Base-by-base conservation (phyloP, 257 asterid genomes). In the Verbena officinalis region DNA sequence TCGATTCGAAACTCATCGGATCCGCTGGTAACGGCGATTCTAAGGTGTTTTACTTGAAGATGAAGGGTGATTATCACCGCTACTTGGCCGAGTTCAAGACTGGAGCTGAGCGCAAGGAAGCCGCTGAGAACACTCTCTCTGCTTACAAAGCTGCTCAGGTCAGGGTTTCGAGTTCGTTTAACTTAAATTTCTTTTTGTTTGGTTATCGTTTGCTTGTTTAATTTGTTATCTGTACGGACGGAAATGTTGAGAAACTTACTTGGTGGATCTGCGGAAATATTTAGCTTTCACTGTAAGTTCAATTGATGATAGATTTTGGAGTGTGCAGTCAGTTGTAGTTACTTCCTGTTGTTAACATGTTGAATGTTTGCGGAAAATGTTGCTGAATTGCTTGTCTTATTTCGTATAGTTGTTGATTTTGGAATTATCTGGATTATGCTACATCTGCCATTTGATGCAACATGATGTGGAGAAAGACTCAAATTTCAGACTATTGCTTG, bases 101-200 rank as follows among this genome's bases (percentile, higher is more conserved):
- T 15, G 86, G 78, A 24, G 75, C 78, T 15, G 84, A 78, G 75
- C 77, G 86, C 15, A 81, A 81, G 70, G 86, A 81, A 8, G 84
- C 86, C 12, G 86, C 86, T 44, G 87, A 81, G 70, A 81, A 81
- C 60, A 81, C 87, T 19, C 87, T 81, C 45, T 74, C 81, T 9
- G 87, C 87, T 45, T 81, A 81, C 76, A 81, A 81, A 34, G 51
- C 84, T 34, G 84, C 87, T 59, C 87, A 81, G 87, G 87, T 80
- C 64, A 51, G 75, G 63, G n/a, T 50, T 68, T 36, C 59, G 20
- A 7, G 5, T 44, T 68, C 21, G 4, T 17, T 7, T 48, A 0
- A 15, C 46, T 33, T 22, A 9, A 4, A 4, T 34, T 9, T 31
- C 11, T 60, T 50, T 20, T 2, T 15, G 1, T 15, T 15, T 22